Evolutionary conservation across 2,329 filamentous ascomycete genomes (phyloP).

Genomic region (Fusarium paranaense): DNA sequence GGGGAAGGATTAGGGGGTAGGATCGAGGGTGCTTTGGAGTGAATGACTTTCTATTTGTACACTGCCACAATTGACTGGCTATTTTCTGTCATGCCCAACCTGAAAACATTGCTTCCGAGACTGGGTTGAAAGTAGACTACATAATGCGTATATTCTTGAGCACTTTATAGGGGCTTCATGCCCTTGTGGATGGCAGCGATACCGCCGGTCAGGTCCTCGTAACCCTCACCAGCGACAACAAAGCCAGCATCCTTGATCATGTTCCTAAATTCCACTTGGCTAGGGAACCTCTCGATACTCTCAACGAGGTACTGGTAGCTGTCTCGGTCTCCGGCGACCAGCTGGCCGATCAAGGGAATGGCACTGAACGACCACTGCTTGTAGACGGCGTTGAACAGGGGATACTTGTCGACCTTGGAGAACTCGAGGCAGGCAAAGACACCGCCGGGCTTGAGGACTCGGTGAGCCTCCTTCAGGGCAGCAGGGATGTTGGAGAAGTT

Average conservation of each 20-base stretch:
- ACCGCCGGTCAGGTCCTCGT: slow-evolving; percentile 90
- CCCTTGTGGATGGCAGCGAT: slow-evolving; percentile 98
- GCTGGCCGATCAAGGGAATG: slow-evolving; percentile 93
- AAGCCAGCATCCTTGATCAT: slow-evolving; percentile 92
- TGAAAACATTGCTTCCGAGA: slow-evolving; percentile 11
- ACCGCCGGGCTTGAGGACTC: slow-evolving; percentile 92
- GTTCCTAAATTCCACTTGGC: slow-evolving; percentile 82
- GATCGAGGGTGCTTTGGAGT: slow-evolving; percentile 35
- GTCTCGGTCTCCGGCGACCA: slow-evolving; percentile 93
- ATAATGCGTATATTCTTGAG: slow-evolving; percentile 23
- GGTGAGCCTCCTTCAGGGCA: slow-evolving; percentile 84
- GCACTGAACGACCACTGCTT: slow-evolving; percentile 96
- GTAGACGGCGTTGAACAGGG: slow-evolving; percentile 85
- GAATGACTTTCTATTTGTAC: slow-evolving; percentile 42
- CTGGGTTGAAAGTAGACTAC: slow-evolving; percentile 38
- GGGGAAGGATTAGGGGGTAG: slow-evolving; percentile 28
- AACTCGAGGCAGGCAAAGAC: slow-evolving; percentile 98
- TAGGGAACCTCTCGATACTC: slow-evolving; percentile 94
- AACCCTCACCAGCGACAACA: slow-evolving; percentile 82
- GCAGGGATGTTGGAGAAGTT: slow-evolving; percentile 95
- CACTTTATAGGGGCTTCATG: slow-evolving; percentile 75
- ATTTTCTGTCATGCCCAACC: slow-evolving; percentile 18
- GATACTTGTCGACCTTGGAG: slow-evolving; percentile 81
- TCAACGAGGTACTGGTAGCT: slow-evolving; percentile 99
- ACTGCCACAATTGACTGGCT: slow-evolving; percentile 30